Conservation (phyloP, 176 grass and related monocot species). For the Oryza australiensis region DNA sequence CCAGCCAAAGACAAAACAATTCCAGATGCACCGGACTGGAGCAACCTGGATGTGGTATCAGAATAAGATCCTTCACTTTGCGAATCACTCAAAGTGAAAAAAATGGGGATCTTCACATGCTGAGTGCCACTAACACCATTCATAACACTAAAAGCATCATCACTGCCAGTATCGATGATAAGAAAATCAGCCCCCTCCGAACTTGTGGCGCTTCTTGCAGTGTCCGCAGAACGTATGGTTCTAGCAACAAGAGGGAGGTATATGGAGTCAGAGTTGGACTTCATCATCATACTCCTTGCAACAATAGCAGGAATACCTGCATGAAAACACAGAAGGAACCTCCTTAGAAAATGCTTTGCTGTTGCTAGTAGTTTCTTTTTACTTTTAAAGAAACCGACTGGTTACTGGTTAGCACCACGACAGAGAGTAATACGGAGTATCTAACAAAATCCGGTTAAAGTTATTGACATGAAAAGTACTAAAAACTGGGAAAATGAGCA, state of each 20-base stretch:
- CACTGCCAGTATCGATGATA: conserved; percentile 48
- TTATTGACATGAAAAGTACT: neutral
- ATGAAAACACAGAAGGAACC: conserved; percentile 25
- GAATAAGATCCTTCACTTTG: conserved; percentile 46
- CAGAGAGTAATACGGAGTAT: neutral
- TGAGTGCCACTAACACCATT: conserved; percentile 41
- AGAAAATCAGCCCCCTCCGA: conserved; percentile 97
- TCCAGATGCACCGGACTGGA: conserved; percentile 77
- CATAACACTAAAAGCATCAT: conserved; percentile 35
- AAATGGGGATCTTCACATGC: conserved; percentile 79
- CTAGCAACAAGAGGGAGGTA: conserved; percentile 96
- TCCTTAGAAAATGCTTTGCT: conserved; percentile 5
- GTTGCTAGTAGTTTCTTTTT: neutral
- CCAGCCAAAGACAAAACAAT: conserved; percentile 67
- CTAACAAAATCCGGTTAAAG: neutral
- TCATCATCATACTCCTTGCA: conserved; percentile 98
- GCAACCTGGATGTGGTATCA: conserved; percentile 62
- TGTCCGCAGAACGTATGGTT: conserved; percentile 55
- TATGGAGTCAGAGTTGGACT: conserved; percentile 87
- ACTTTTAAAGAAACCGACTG: neutral
- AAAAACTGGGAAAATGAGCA: neutral
- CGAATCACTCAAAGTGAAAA: conserved; percentile 54
- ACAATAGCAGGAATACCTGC: conserved; percentile 93
- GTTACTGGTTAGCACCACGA: neutral
- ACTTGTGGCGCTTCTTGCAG: conserved; percentile 72